phyloP scores from a whole-genome alignment of 257 asterid genomes.

The Solanum bulbocastanum region DNA sequence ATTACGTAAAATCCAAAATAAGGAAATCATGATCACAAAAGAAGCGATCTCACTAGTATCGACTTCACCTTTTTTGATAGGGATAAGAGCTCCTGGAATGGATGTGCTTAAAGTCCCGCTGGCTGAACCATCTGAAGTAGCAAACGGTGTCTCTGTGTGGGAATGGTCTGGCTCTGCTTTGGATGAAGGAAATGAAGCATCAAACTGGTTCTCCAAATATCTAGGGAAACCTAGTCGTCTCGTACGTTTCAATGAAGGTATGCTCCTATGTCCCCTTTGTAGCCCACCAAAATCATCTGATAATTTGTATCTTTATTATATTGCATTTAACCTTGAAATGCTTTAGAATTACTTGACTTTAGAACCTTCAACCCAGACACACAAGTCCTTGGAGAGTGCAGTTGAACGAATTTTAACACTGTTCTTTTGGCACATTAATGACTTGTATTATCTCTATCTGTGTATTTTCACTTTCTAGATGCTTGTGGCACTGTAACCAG shows the following conservation, averaged over 20 bases:
- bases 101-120: slow-evolving; percentile 13
- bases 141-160: slow-evolving; percentile 18
- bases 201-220: slow-evolving; percentile 19
- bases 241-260: slow-evolving; percentile 32
- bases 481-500: background rate
- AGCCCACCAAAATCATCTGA: background rate
- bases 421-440: background rate
- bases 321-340: background rate
- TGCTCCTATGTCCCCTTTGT: background rate
- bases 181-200: slow-evolving; percentile 27
- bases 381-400: background rate
- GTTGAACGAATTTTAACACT: background rate
- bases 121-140: slow-evolving; percentile 4
- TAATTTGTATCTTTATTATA: background rate
- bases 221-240: slow-evolving; percentile 25
- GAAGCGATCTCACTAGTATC: background rate
- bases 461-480: background rate
- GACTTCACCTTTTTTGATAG: background rate
- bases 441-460: background rate
- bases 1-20: background rate
- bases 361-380: background rate
- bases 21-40: background rate
- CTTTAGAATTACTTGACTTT: background rate
- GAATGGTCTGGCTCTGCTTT: slow-evolving; percentile 29
- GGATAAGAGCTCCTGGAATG: slow-evolving; percentile 20